Evolutionary conservation across 139 green algal genomes (phyloP).

Genomic region (Asterochloris erici): DNA sequence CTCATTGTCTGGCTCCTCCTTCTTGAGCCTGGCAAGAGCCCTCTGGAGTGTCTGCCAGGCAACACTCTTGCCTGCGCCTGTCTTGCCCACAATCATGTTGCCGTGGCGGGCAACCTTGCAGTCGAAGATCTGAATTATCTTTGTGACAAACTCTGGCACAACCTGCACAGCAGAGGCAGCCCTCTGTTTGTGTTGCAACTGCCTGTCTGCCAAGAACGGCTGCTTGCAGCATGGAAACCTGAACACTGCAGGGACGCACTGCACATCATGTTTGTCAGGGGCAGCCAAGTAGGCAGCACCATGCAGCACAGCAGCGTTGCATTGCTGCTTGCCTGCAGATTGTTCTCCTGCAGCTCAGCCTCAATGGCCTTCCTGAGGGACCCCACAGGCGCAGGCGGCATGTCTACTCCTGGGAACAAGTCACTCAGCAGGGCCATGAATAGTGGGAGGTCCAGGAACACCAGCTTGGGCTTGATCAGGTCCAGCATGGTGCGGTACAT

Average conservation of each 20-base stretch:
- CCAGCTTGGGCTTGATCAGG: slow-evolving; percentile 86
- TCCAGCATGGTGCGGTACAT: slow-evolving; percentile 81
- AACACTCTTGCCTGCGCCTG: slow-evolving; percentile 74
- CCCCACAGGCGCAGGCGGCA: slow-evolving; percentile 55
- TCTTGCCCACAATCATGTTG: slow-evolving; percentile 91
- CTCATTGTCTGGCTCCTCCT: slow-evolving; percentile 53
- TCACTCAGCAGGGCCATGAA: slow-evolving; percentile 81
- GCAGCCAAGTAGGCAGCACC: no score
- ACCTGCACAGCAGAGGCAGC: slow-evolving; percentile 45
- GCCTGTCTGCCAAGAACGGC: no score
- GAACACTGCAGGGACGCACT: no score
- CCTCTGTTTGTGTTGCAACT: no score
- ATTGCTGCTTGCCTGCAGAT: slow-evolving; percentile 52
- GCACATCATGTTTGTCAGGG: no score
- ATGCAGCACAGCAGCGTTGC: neutral
- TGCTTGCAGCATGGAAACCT: no score
- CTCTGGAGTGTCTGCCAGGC: slow-evolving; percentile 75
- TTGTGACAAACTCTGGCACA: slow-evolving; percentile 73
- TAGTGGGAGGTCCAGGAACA: slow-evolving; percentile 79
- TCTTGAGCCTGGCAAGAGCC: slow-evolving; percentile 59
- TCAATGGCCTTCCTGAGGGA: slow-evolving; percentile 62
- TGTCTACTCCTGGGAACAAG: slow-evolving; percentile 81
- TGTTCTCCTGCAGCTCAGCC: slow-evolving; percentile 55
- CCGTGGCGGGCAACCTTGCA: slow-evolving; percentile 87
- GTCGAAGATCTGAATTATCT: slow-evolving; percentile 91